A percentile compares a stretch with the other conserved stretches of the same genome.
Evolutionary conservation across 345 rosid genomes (phyloP).

Genomic region (Linum lewisii): DNA sequence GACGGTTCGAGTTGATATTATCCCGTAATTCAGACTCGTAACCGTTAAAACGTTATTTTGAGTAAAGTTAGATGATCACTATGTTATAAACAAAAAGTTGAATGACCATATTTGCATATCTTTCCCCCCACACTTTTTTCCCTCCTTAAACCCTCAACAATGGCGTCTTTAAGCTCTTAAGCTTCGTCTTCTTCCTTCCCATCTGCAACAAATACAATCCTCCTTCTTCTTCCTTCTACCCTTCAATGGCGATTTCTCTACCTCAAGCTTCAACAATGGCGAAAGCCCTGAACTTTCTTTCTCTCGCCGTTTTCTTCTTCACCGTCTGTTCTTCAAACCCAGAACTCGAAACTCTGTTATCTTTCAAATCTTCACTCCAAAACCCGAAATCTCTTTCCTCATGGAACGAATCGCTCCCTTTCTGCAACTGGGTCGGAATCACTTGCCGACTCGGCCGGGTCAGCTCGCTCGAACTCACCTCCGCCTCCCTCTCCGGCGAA

Average conservation of each 20-base stretch:
- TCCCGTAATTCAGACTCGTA: no score
- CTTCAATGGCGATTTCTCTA: not conserved
- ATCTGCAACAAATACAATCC: not conserved
- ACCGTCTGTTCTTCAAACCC: slow-evolving; percentile 22
- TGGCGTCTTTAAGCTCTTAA: no score
- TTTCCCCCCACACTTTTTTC: not conserved
- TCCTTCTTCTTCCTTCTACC: not conserved
- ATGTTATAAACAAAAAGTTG: no score
- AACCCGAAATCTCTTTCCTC: slow-evolving; percentile 37
- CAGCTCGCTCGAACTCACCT: slow-evolving; percentile 32
- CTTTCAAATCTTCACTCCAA: slow-evolving; percentile 40
- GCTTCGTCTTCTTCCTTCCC: not conserved
- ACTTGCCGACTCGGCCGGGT: slow-evolving; percentile 45
- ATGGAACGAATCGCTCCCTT: slow-evolving; percentile 41
- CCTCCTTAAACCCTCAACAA: no score
- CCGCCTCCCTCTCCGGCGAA: slow-evolving; percentile 29
- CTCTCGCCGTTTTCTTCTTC: slow-evolving; percentile 13
- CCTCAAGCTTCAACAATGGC: not conserved
- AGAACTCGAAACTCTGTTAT: slow-evolving; percentile 34
- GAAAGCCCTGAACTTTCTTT: slow-evolving; percentile 21
- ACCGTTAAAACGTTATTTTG: no score
- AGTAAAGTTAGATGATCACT: no score
- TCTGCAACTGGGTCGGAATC: slow-evolving; percentile 77
- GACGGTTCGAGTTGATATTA: no score
- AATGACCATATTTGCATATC: not conserved